Evolutionary conservation across 2,329 filamentous ascomycete genomes (phyloP), one percentile per base, ranked within the genome.

Genomic region (Nemania bipapillata): DNA sequence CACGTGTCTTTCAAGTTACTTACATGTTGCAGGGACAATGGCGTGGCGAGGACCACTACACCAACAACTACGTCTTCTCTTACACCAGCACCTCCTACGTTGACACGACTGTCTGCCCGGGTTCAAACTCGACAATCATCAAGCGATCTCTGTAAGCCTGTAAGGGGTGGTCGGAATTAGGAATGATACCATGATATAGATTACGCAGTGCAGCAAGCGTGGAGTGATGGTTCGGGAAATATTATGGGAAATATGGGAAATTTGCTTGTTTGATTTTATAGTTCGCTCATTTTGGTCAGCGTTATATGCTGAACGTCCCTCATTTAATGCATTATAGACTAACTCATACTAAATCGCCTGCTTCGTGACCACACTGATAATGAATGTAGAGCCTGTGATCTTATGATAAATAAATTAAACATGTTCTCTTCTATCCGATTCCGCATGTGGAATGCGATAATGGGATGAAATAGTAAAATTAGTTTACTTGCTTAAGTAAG

Each of bases 21-120:
- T 50, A 68, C 58, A 26, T 52, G 26, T 42, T n/a, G 20, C 26
- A 76, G 72, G 73, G 74, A 17, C 71, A 74, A 71, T 72, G 60
- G 50, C 66, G 59, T 49, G 74, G 73, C 26, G 45, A 54, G 15
- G 69, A 73, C 28, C 71, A 69, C 37, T 74, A 74, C 64, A 68
- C 65, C n/a, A 67, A 70, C 28, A 52, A 68, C 24, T 74, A 69
- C 35, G 63, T 62, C 26, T 71, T 70, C 53, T 66, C 72, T 9
- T 73, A 72, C 63, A 59, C 56, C 3, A 63, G 67, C 50, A 50
- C 3, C 11, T 52, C 17, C 7, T 65, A 45, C 35, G 40, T 40
- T 15, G 54, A 63, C 28, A 50, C 20, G 15, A 65, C 60, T 2
- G 32, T 47, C 32, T 71, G 69, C 40, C 65, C 65, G 2, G n/a